Conservation (phyloP, 2,329 filamentous ascomycete genomes). For the Penicillium aurantiogriseum region DNA sequence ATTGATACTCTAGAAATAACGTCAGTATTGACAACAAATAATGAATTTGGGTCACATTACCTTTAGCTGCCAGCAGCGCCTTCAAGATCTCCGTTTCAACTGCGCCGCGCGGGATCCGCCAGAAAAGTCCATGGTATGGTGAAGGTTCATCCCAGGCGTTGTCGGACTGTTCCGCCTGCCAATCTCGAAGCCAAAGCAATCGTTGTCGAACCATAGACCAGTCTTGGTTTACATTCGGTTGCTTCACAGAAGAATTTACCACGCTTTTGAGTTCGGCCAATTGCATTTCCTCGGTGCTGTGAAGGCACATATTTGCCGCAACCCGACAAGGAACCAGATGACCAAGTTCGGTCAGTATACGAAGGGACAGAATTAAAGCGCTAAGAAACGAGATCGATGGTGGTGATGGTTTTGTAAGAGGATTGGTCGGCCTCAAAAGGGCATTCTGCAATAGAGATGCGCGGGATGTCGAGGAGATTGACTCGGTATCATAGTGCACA, state of each 20-base stretch:
- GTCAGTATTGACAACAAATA: slow-evolving; percentile 15
- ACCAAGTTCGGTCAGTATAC: slow-evolving; percentile 41
- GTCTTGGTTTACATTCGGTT: slow-evolving; percentile 46
- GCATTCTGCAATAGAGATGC: slow-evolving; percentile 44
- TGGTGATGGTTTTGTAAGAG: slow-evolving; percentile 41
- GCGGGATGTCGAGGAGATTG: slow-evolving; percentile 39
- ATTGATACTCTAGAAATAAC: slow-evolving; percentile 37
- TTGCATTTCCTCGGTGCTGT: slow-evolving; percentile 54
- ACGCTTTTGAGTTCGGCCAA: slow-evolving; percentile 53
- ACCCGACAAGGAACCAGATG: slow-evolving; percentile 37
- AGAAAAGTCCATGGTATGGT: slow-evolving; percentile 47
- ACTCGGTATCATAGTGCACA: slow-evolving; percentile 31
- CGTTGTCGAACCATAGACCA: slow-evolving; percentile 52
- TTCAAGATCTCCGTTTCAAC: slow-evolving; percentile 60
- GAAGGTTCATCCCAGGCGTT: slow-evolving; percentile 27
- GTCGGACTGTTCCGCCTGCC: slow-evolving; percentile 44
- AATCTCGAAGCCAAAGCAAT: slow-evolving; percentile 61
- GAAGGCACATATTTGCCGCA: slow-evolving; percentile 52
- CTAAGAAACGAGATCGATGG: slow-evolving; percentile 43
- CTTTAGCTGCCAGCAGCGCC: slow-evolving; percentile 51
- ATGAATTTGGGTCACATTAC: slow-evolving; percentile 26
- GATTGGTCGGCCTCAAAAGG: slow-evolving; percentile 41
- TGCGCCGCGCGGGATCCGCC: slow-evolving; percentile 48
- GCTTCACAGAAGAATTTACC: slow-evolving; percentile 48
- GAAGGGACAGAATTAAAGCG: slow-evolving; percentile 42